Evolutionary conservation across 225 moss, liverwort and hornwort species (phyloP).

Genomic region (Asterella californica): DNA sequence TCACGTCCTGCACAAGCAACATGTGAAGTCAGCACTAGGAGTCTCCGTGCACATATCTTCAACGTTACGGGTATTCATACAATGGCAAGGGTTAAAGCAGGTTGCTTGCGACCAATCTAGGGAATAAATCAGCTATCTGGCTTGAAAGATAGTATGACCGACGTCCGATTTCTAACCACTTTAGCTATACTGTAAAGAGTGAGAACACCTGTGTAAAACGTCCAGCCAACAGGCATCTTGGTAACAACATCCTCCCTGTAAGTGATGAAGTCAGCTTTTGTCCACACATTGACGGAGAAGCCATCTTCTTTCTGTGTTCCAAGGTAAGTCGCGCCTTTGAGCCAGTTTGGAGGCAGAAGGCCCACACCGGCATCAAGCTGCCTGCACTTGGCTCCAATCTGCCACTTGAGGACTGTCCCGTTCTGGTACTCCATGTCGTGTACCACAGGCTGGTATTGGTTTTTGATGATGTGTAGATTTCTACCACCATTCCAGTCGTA

Average conservation of each 20-base stretch:
- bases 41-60: not conserved
- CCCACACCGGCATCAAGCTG: slow-evolving; percentile 45
- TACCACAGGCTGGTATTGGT: slow-evolving; percentile 50
- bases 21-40: not conserved
- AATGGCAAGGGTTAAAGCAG: not conserved
- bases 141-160: not conserved
- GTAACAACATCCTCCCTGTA: slow-evolving; percentile 74
- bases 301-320: slow-evolving; percentile 61
- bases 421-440: slow-evolving; percentile 75
- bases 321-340: slow-evolving; percentile 50
- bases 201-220: slow-evolving; percentile 48
- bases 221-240: slow-evolving; percentile 63
- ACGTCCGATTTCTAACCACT: not conserved
- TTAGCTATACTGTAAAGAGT: no score
- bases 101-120: not conserved
- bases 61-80: not conserved
- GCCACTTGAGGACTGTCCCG: slow-evolving; percentile 71
- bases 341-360: slow-evolving; percentile 72
- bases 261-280: slow-evolving; percentile 69
- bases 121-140: not conserved
- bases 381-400: slow-evolving; percentile 51
- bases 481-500: slow-evolving; percentile 78
- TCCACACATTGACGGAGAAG: slow-evolving; percentile 81
- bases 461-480: slow-evolving; percentile 64
- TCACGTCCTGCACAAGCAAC: slow-evolving; percentile 45